Base-by-base conservation (phyloP, 305 asterid species). In the Petunia hybrid region DNA sequence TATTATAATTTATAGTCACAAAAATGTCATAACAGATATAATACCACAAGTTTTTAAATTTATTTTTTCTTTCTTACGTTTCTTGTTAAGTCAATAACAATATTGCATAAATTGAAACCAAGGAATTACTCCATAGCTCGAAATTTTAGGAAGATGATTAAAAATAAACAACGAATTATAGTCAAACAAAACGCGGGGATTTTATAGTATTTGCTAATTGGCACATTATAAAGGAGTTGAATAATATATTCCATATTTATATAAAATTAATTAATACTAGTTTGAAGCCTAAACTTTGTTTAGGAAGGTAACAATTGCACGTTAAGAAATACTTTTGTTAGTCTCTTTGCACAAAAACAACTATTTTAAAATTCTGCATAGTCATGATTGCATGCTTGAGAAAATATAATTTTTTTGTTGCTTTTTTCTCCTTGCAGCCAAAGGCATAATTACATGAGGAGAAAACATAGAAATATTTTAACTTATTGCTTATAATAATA, bases 251-350 rank as follows among this genome's bases (percentile, higher is more conserved):
- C 31, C 31, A 31, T 12, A 48, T 3, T 1, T 48, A 5, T 35
- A 38, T 36, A 5, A 6, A 73, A 12, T 35, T 6, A 51, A 48
- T 13, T 73, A 10, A 31, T 71, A 31, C 43, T 46, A 46, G 16
- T 60, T 35, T 6, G 36, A 46, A 73, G 31, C 13, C 62, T 31
- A 35, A 45, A 73, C 6, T 38, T 64, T 46, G 7, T 73, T 70
- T 0, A 46, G 78, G 78, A 73, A 73, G 35, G 45, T 48, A 73
- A 10, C 78, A 48, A 71, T 73, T 73, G 62, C 78, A 73, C 78
- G 78, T 73, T 51, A 73, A 73, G 78, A 51, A 48, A 48, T 31
- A 46, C 62, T 48, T 48, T 48, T 73, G 13, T 71, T 46, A 35
- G 12, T 71, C 78, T 46, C 43, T 48, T 46, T 71, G 35, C 40